A percentile compares a stretch with the other conserved stretches of the same genome.
These are phyloP conservation scores for Penicillium concentricum DNA, from an alignment of 2,329 filamentous ascomycete genomes.

Conservation along the genomic window DNA sequence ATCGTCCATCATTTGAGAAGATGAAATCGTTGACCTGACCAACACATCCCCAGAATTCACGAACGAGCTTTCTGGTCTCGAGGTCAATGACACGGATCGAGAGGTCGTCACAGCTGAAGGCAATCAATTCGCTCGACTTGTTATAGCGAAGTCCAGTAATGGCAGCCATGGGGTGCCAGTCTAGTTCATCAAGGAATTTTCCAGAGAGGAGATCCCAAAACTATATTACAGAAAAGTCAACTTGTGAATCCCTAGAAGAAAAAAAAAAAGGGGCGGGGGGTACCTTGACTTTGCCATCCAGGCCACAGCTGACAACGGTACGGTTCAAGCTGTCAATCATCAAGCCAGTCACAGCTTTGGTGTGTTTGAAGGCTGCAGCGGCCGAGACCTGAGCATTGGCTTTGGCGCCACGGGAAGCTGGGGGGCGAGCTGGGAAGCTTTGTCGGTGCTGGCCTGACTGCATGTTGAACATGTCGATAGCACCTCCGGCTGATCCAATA, in stretches of 20 bases:
- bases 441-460: conserved; percentile 89
- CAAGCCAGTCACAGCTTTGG: conserved; percentile 77
- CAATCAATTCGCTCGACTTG: conserved; percentile 77
- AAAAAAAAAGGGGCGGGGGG: neutral
- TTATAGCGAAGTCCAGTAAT: conserved; percentile 80
- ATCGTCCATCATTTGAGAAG: conserved; percentile 90
- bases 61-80: conserved; percentile 83
- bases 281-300: conserved; percentile 85
- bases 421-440: conserved; percentile 77
- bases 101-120: conserved; percentile 83
- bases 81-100: conserved; percentile 87
- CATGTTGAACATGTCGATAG: conserved; percentile 93
- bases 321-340: conserved; percentile 88
- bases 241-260: neutral
- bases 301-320: conserved; percentile 76
- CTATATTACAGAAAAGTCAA: conserved; percentile 27
- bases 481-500: conserved; percentile 77
- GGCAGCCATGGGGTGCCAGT: conserved; percentile 75
- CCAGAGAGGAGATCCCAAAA: conserved; percentile 97
- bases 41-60: conserved; percentile 84
- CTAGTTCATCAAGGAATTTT: conserved; percentile 72
- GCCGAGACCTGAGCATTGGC: conserved; percentile 38
- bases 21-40: conserved; percentile 74
- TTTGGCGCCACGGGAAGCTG: conserved; percentile 57
- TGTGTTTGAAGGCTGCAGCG: conserved; percentile 68